Evolutionary conservation across 768 basidiomycete genomes (phyloP), one percentile per base, ranked within the genome.

Genomic region (Xerocomus brunneocitrinus): DNA sequence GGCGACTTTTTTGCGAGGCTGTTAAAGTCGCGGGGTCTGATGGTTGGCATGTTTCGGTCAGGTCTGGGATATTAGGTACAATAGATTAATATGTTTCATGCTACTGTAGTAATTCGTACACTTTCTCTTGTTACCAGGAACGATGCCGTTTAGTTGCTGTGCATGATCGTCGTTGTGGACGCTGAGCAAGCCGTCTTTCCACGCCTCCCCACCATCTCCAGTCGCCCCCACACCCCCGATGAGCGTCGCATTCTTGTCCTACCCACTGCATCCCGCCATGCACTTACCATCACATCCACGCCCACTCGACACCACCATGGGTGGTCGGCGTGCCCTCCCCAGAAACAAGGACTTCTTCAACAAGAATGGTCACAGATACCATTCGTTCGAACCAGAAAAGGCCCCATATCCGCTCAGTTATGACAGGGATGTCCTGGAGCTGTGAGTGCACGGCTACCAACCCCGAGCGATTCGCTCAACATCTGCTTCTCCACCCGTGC

Each of bases 351-450:
- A 87, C 46, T 87, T 86, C 63, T 62, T 77, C 40, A 64, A 70
- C 58, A 86, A 84, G 61, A 65, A 84, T 61, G 87, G 87, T 43
- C 79, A 79, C 44, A 75, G 75, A 50, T 83, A 85, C 54, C 89
- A 89, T 64, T 75, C 79, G 16, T 84, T 83, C 62, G 83, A 84
- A 56, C 77, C 76, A 36, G 85, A 87, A 65, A 89, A 90, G 71
- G 89, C 85, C 2, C 89, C 87, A 2, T 91, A 91, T 72, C 89
- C 89, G 1, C 64, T 87, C 35, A 84, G 81, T 25, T 90, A 89
- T 65, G 83, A 88, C 64, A 76, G 75, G 47, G 71, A 82, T 40
- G 73, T 87, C 50, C 70, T 89, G 39, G 86, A 89, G 61, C 70
- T 87, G 88, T 89, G 67, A 64, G 83, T 74, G 10, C 1, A 16